Percentiles rank a stretch among this genome's conserved stretches.
Evolutionary conservation across 441 rosid genomes (phyloP).

Genomic region (Flueggea neowawraea): DNA sequence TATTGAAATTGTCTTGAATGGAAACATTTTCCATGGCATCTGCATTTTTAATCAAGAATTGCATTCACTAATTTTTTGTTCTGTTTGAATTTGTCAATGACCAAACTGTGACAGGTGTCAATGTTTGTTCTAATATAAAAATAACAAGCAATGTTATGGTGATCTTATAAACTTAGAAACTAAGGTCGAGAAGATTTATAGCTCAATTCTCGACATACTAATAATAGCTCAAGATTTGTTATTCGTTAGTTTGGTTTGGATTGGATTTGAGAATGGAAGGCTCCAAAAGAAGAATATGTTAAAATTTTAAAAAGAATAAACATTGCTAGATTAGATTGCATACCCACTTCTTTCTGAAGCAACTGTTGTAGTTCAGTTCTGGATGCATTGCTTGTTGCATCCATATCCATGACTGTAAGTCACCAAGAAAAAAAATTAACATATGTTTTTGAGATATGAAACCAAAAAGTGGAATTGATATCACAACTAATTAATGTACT

Average conservation of each 20-base stretch:
- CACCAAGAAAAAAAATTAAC: background rate
- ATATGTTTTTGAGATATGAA: background rate
- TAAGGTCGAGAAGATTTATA: too few relatives aligned
- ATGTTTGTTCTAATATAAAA: too few relatives aligned
- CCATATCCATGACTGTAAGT: constrained; percentile 93
- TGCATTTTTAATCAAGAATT: constrained; percentile 33
- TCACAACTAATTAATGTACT: background rate
- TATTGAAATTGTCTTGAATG: constrained; percentile 46
- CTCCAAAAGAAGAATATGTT: too few relatives aligned
- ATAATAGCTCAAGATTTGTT: too few relatives aligned
- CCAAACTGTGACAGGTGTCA: too few relatives aligned
- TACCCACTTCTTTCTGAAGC: constrained; percentile 81
- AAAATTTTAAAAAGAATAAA: too few relatives aligned
- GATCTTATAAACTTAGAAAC: too few relatives aligned
- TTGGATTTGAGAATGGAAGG: too few relatives aligned
- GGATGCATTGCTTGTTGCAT: constrained; percentile 99
- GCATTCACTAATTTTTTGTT: background rate
- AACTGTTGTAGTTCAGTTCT: constrained; percentile 75
- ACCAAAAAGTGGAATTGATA: background rate
- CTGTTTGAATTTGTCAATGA: too few relatives aligned
- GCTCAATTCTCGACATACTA: too few relatives aligned
- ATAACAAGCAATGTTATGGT: too few relatives aligned
- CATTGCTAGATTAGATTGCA: background rate
- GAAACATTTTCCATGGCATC: constrained; percentile 50
- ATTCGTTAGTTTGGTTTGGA: too few relatives aligned